Evolutionary conservation across 768 basidiomycete species (phyloP), one percentile per base, ranked within the genome.

Genomic region (Roridomyces roridus): DNA sequence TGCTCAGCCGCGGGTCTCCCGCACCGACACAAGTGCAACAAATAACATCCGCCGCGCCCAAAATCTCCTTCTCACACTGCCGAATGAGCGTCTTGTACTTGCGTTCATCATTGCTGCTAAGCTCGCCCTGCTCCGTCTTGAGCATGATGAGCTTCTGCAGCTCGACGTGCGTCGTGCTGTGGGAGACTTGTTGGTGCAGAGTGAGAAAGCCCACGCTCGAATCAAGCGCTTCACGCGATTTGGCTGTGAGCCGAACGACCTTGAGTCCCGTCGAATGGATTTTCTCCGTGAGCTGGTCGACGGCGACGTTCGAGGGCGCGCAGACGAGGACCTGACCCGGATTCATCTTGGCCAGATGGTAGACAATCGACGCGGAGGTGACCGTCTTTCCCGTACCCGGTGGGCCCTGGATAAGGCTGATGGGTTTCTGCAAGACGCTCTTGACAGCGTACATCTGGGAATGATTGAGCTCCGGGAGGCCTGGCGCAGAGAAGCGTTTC

Each of bases 381-480:
- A 99, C 97, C 1, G 97, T 99, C 77, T 99, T 99, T 40, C 97
- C 96, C 1, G 97, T 99, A 29, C 97, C 97, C 18, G 97, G 97
- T 31, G 97, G 97, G 14, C 97, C 97, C 74, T 99, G 97, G 65
- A 99, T 99, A 61, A 99, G 81, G 67, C 93, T 95, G 58, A 99
- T 83, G 20, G 97, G 97, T 74, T 98, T 98, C 73, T 99, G 97
- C 12, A 99, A 79, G 7, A 99, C 96, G 65, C 94, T 96, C 80
- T 98, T 99, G 69, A 99, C 97, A 3, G 97, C 97, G 74, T 94
- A 96, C 94, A 99, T 98, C 72, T 99, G 97, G 20, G 96, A 98
- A 69, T 98, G 96, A 68, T 99, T 99, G 68, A 99, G 87, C 70
- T 99, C 97, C 4, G 97, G 97, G 35, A 99, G 86, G 24, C 94